A percentile compares a stretch with the other conserved stretches of the same genome.
Evolutionary conservation across 805 yeast species (phyloP).

Genomic region (Saccharomycopsis microspora): DNA sequence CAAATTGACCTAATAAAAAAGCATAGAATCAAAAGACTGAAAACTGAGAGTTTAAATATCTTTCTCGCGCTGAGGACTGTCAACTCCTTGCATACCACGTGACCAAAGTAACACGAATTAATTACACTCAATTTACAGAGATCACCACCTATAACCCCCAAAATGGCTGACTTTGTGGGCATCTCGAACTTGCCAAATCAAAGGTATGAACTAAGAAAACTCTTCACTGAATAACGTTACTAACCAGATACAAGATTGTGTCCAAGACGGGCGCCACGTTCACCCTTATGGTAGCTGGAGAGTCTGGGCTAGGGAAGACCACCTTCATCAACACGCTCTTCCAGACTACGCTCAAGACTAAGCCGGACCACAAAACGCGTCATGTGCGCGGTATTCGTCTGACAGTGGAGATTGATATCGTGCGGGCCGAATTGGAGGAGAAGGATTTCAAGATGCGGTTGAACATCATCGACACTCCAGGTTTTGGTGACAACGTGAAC

Average conservation of each 20-base stretch:
- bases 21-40: too few species aligned
- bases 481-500: conserved; percentile 85
- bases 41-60: too few species aligned
- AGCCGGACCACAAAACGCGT: conserved; percentile 27
- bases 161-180: conserved; percentile 39
- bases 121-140: too few species aligned
- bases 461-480: conserved; percentile 85
- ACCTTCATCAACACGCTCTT: conserved; percentile 81
- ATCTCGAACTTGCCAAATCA: conserved; percentile 67
- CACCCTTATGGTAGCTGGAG: conserved; percentile 83
- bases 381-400: conserved; percentile 48
- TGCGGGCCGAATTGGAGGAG: conserved; percentile 75
- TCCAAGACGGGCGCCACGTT: conserved; percentile 66
- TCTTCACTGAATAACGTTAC: neutral
- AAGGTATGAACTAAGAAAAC: conserved; percentile 30
- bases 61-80: too few species aligned
- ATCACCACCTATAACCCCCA: too few species aligned
- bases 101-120: too few species aligned
- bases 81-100: too few species aligned
- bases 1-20: too few species aligned
- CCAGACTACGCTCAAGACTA: conserved; percentile 58
- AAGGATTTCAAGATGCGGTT: conserved; percentile 68
- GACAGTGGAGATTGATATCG: conserved; percentile 70
- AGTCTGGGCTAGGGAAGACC: conserved; percentile 86
- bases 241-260: conserved; percentile 52